Evolutionary conservation across 225 moss, liverwort and hornwort species (phyloP).

Genomic region (Ulota crispa): DNA sequence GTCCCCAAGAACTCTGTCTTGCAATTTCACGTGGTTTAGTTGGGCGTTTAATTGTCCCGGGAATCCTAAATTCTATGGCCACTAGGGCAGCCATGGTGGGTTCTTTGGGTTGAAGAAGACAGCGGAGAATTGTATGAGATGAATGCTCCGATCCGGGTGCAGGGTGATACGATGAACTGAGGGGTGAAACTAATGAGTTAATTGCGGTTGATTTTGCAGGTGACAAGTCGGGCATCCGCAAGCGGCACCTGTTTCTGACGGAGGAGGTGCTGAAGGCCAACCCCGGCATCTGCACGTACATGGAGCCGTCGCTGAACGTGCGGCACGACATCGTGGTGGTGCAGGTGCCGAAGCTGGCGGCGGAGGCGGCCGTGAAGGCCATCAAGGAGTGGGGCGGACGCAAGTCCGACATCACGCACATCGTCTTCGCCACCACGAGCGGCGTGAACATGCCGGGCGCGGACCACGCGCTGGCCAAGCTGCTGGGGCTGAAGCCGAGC

Average conservation of each 20-base stretch:
- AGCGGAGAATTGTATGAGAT: no score
- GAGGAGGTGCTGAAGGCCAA: slow-evolving; percentile 45
- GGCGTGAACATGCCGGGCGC: slow-evolving; percentile 36
- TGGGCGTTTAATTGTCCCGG: no score
- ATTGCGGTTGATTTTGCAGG: not conserved
- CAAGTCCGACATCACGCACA: slow-evolving; percentile 27
- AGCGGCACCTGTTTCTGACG: slow-evolving; percentile 36
- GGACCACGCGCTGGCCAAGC: slow-evolving; percentile 46
- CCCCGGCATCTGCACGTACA: slow-evolving; percentile 40
- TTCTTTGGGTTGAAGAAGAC: no score
- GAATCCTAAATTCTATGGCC: no score
- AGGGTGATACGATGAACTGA: no score
- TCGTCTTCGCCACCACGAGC: slow-evolving; percentile 24
- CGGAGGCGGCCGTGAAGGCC: slow-evolving; percentile 37
- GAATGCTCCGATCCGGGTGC: no score
- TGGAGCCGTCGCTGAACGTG: slow-evolving; percentile 34
- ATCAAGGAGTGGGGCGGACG: slow-evolving; percentile 42
- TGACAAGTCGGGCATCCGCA: slow-evolving; percentile 37
- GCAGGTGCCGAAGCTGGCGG: slow-evolving; percentile 37
- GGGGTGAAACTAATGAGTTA: accelerated
- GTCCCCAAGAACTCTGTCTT: no score
- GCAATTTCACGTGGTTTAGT: no score
- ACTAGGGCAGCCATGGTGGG: no score
- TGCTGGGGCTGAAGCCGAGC: slow-evolving; percentile 46
- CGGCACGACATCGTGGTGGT: slow-evolving; percentile 38